Evolutionary conservation across 176 grass and related monocot genomes (phyloP), one percentile per base, ranked within the genome.

Genomic region (Oryza rufipogon): DNA sequence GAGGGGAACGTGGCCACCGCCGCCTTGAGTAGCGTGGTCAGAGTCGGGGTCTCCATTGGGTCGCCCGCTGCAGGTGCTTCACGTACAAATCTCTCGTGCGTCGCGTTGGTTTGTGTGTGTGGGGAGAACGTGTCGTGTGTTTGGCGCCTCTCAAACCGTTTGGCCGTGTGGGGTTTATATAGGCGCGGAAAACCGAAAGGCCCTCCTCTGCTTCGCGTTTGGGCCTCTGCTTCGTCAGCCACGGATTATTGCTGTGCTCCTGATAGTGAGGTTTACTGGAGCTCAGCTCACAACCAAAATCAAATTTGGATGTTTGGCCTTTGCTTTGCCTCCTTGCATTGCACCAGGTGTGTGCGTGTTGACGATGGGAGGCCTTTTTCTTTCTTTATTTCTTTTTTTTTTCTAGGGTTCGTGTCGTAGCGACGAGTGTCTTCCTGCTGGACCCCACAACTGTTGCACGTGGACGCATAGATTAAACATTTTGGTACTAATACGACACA

Each of bases 11-110:
- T 81, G 4, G 30, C 79, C 6, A 92, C 90, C 2, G 92, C 83
- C 45, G 80, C 70, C 71, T 80, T 77, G 28, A 95, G 81, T 30
- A 93, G 74, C 3, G 74, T 82, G 36, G 90, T 93, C 7, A 97
- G 84, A 15, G 92, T 92, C 0, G 49, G 33, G 13, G 71, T 23
- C 34, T 79, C 74, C 84, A 81, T 84, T 84, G 6, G 17, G 4
- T 22, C 12, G n/a, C 22, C 22, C 17, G 16, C 12, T 15, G 14
- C 48, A 4, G 13, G 49, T 52, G 49, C 13, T 16, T 52, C 49
- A 16, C 38, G 38, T 39, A 41, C 19, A 60, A 20, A 28, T 22
- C 56, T 60, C 56, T 60, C 56, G 19, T 60, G 36, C 36, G 36
- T 38, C 34, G 7, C 1, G 20, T 54, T 5, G 16, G 51, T 32